Base-by-base conservation (phyloP, 352 stramenopile genomes). In the Pythium phragmitis region DNA sequence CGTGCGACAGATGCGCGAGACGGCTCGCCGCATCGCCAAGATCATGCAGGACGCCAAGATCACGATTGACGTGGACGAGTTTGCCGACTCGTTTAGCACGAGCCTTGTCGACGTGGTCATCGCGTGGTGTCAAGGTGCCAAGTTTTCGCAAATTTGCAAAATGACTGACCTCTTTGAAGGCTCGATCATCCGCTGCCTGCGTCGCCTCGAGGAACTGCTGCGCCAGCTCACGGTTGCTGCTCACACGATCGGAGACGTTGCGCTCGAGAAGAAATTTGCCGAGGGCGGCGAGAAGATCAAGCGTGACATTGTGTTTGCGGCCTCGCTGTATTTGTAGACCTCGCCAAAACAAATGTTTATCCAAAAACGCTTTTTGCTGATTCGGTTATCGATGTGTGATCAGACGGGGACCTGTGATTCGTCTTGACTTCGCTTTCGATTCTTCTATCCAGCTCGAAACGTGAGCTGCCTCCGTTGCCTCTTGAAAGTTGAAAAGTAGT, bases 261-360 rank as follows among this genome's bases (percentile, higher is more conserved):
- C 98, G 65, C 83, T 99, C 4, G 88, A 98, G 79, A 89, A 94
- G 49, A 99, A 99, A 76, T 99, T 99, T 66, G 92, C 98, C 36
- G 94, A 98, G 63, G 96, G 94, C 46, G 88, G 93, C 67, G 96
- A 98, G 70, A 94, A 98, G 60, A 96, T 99, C 69, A 98, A 98
- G 77, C 91, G 98, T 55, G 98, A 99, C 70, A 99, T 99, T 76
- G 97, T 99, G 13, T 99, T 99, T 88, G 97, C 91, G n/a, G 97
- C 93, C 51, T 99, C 96, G 41, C 80, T 99, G 33, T 99, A 99
- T 70, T 73, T 99, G 60, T 99, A 94, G 41, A 60, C 41, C 23
- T 33, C 5, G 8, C 14, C n/a, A 2, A 11, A 26, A 49, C 9
- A 3, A 3, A 12, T 49, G 43, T 49, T 49, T 49, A 26, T 49